Evolutionary conservation across 495 filamentous ascomycete species (phyloP).

Genomic region (Aspergillus cavernicola): DNA sequence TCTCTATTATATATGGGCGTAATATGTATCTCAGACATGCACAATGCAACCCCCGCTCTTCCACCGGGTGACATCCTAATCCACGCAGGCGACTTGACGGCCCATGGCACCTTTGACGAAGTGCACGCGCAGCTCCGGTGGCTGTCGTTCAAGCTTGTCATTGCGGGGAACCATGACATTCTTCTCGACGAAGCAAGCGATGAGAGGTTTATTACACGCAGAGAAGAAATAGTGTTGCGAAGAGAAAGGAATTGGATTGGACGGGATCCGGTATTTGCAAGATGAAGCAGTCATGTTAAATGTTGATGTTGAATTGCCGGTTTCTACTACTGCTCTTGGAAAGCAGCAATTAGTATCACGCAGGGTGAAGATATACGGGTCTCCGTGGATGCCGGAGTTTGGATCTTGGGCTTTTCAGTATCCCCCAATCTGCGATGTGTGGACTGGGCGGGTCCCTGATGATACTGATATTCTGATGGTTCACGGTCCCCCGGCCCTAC

Average conservation of each 20-base stretch:
- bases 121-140: conserved; percentile 64
- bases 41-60: conserved; percentile 53
- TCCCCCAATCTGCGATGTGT: conserved; percentile 13
- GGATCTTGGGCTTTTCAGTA: conserved; percentile 51
- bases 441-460: conserved; percentile 43
- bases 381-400: conserved; percentile 47
- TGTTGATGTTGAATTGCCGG: too few species aligned
- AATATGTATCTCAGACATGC: conserved; percentile 77
- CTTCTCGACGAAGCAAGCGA: too few species aligned
- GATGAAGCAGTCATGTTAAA: too few species aligned
- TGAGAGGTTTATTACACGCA: too few species aligned
- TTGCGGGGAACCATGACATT: conserved; percentile 71
- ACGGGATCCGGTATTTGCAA: conserved; percentile 4
- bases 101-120: conserved; percentile 52
- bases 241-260: too few species aligned
- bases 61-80: conserved; percentile 70
- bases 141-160: conserved; percentile 65
- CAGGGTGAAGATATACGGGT: conserved; percentile 51
- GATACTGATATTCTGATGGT: conserved; percentile 70
- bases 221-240: too few species aligned
- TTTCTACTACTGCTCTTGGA: too few species aligned
- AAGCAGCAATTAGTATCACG: too few species aligned
- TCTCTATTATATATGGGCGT: too few species aligned
- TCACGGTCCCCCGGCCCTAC: conserved; percentile 54
- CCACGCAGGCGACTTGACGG: conserved; percentile 71